Evolutionary conservation across 1,284 basidiomycete genomes (phyloP).

Genomic region (Cutaneotrichosporon cyanovorans): DNA sequence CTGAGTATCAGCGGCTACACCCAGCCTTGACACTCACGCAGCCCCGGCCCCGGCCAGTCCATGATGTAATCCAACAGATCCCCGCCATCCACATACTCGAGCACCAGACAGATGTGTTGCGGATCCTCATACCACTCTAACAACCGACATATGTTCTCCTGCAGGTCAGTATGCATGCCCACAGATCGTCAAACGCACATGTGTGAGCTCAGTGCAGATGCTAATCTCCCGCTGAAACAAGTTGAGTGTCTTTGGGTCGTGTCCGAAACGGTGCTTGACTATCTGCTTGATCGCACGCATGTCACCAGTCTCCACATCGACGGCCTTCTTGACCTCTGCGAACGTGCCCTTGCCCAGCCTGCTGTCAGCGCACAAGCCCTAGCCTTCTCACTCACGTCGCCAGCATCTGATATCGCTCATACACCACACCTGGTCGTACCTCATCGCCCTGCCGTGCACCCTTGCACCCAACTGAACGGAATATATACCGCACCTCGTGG

Average conservation of each 20-base stretch:
- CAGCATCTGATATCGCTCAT: constrained; percentile 40
- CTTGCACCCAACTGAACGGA: constrained; percentile 36
- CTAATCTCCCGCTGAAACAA: constrained; percentile 67
- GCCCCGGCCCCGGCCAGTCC: constrained; percentile 47
- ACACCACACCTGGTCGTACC: constrained; percentile 39
- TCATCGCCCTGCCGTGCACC: constrained; percentile 33
- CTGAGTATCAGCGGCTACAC: constrained; percentile 16
- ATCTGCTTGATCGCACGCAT: constrained; percentile 43
- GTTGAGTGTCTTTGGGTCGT: constrained; percentile 47
- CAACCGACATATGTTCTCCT: constrained; percentile 69
- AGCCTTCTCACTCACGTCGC: constrained; percentile 25
- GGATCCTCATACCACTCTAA: constrained; percentile 68
- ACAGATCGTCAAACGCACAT: constrained; percentile 46
- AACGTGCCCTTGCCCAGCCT: constrained; percentile 46
- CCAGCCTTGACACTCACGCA: constrained; percentile 50
- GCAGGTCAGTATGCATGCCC: background rate
- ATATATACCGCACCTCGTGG: constrained; percentile 49
- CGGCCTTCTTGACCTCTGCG: constrained; percentile 44
- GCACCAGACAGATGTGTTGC: constrained; percentile 54
- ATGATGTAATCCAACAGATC: constrained; percentile 79
- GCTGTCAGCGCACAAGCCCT: constrained; percentile 7
- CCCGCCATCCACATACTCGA: constrained; percentile 66
- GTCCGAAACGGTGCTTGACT: constrained; percentile 45
- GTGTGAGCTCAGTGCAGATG: constrained; percentile 65
- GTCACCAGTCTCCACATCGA: constrained; percentile 41